phyloP scores from a whole-genome alignment of 2,329 filamentous ascomycete species.

The Apiospora arundinis region DNA sequence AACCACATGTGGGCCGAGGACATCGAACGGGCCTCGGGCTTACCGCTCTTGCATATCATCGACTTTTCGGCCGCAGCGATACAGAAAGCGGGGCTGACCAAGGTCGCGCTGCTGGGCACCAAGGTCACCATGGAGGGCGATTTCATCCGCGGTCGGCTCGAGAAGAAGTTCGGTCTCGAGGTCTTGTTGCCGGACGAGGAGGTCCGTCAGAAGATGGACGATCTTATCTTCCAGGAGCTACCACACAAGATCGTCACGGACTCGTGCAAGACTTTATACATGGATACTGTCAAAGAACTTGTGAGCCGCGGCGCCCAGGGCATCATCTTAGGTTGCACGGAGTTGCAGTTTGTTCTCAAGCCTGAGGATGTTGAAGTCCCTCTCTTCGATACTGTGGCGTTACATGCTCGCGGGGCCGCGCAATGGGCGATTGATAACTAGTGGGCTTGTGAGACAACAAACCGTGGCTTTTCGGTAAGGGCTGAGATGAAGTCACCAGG shows the following conservation, averaged over 20 bases:
- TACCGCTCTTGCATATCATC: conserved; percentile 30
- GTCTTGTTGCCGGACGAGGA: conserved; percentile 31
- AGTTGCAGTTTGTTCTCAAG: conserved; percentile 26
- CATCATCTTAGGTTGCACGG: conserved; percentile 34
- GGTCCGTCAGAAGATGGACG: conserved; percentile 28
- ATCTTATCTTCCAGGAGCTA: conserved; percentile 32
- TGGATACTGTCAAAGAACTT: conserved; percentile 28
- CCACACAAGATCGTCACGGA: conserved; percentile 29
- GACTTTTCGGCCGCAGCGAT: conserved; percentile 26
- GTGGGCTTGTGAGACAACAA: neutral
- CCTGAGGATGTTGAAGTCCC: conserved; percentile 12
- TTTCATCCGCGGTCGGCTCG: conserved; percentile 31
- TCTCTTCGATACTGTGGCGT: conserved; percentile 15
- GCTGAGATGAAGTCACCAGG: neutral
- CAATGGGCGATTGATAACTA: conserved; percentile 18
- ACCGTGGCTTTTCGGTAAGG: neutral
- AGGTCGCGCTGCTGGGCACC: conserved; percentile 31
- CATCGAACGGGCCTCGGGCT: conserved; percentile 25
- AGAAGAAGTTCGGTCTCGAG: conserved; percentile 21
- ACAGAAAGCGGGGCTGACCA: neutral
- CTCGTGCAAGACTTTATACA: conserved; percentile 27
- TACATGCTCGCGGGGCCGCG: conserved; percentile 17
- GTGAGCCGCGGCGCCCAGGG: conserved; percentile 29
- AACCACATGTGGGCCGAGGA: conserved; percentile 29
- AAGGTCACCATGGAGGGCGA: conserved; percentile 34